phyloP scores from a whole-genome alignment of 177 flowering plant genomes.

The Tripterygium wilfordii region DNA sequence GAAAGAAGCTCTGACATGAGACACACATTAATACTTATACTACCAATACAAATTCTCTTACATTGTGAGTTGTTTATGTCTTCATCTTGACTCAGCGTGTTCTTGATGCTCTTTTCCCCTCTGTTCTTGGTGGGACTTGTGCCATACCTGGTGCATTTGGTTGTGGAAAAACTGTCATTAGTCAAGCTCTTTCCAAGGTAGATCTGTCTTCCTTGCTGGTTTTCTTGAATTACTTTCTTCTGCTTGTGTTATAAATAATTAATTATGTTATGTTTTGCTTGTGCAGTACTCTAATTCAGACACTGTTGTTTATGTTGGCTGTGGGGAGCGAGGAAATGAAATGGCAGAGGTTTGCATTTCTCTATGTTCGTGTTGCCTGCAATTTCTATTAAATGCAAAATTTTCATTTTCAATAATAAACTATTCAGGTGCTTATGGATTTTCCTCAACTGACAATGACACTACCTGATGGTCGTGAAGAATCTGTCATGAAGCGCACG shows the following conservation, averaged over 20 bases:
- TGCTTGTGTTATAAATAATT: background rate
- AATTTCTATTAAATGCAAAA: too few relatives aligned
- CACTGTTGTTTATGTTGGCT: slow-evolving; percentile 98
- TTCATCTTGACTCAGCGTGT: slow-evolving; percentile 99
- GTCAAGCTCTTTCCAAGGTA: slow-evolving; percentile 99
- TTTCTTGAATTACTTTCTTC: background rate
- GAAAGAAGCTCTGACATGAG: too few relatives aligned
- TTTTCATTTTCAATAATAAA: too few relatives aligned
- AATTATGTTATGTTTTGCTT: slow-evolving; percentile 7
- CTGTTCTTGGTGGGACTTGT: slow-evolving; percentile 99
- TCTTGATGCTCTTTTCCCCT: slow-evolving; percentile 99
- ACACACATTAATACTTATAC: too few relatives aligned
- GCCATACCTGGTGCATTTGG: slow-evolving; percentile 99
- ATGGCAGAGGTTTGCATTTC: slow-evolving; percentile 83
- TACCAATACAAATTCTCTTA: too few relatives aligned
- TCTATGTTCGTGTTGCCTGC: slow-evolving; percentile 1
- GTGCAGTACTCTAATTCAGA: slow-evolving; percentile 98
- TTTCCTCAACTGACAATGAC: slow-evolving; percentile 99
- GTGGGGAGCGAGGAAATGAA: slow-evolving; percentile 99
- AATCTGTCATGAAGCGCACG: slow-evolving; percentile 99
- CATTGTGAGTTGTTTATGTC: too few relatives aligned
- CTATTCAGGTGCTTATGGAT: slow-evolving; percentile 94
- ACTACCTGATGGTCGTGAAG: slow-evolving; percentile 99
- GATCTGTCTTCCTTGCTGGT: background rate
- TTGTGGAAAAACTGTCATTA: slow-evolving; percentile 98